Percentiles rank a stretch among this genome's conserved stretches.
Evolutionary conservation across 257 asterid genomes (phyloP).

Genomic region (Paraleonurus japonicus): DNA sequence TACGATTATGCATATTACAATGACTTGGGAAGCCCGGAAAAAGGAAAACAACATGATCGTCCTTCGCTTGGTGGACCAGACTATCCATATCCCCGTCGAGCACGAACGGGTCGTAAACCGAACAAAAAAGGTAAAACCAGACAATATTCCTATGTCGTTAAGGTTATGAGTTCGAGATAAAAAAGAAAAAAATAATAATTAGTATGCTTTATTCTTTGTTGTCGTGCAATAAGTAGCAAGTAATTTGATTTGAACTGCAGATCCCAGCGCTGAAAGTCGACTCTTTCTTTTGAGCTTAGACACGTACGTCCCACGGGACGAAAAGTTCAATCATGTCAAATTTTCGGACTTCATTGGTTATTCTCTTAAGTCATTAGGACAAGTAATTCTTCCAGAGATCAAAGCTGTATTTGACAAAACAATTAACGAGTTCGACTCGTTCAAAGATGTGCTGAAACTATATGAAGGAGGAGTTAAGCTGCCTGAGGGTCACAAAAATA

Average conservation of each 20-base stretch:
- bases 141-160: no score
- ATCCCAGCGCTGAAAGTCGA: slow-evolving; percentile 64
- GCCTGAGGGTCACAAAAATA: slow-evolving; percentile 40
- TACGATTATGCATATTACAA: slow-evolving; percentile 87
- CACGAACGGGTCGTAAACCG: slow-evolving; percentile 76
- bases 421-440: slow-evolving; percentile 75
- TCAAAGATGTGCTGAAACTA: slow-evolving; percentile 61
- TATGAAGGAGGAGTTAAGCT: slow-evolving; percentile 62
- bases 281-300: slow-evolving; percentile 54
- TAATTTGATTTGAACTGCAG: slow-evolving; percentile 41
- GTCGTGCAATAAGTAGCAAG: not conserved
- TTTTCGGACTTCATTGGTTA: slow-evolving; percentile 84
- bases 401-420: slow-evolving; percentile 68
- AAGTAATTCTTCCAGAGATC: slow-evolving; percentile 66
- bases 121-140: slow-evolving; percentile 53
- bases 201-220: no score
- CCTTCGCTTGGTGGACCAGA: slow-evolving; percentile 80
- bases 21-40: slow-evolving; percentile 77
- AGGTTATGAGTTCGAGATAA: no score
- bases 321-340: slow-evolving; percentile 65
- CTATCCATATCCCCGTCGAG: slow-evolving; percentile 87
- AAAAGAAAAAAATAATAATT: no score
- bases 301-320: slow-evolving; percentile 81
- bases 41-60: slow-evolving; percentile 55
- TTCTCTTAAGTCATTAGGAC: slow-evolving; percentile 72